Conservation (phyloP, 257 asterid species). For the Fraxinus cuspidata region DNA sequence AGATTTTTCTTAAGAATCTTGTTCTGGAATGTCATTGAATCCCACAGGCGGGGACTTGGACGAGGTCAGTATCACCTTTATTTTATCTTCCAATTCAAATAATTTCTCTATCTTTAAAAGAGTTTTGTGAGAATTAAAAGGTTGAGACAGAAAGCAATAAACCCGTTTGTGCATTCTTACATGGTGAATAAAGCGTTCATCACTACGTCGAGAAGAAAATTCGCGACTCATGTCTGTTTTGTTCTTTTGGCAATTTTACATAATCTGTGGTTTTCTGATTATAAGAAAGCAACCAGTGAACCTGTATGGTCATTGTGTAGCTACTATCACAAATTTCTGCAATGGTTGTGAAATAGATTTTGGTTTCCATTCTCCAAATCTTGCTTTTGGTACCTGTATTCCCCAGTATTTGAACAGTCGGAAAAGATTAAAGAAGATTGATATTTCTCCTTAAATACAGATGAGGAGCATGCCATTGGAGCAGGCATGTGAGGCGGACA, state of each 20-base stretch:
- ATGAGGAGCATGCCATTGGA: constrained; percentile 39
- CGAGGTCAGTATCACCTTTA: constrained; percentile 33
- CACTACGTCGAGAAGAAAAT: neutral
- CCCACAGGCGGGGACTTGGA: constrained; percentile 36
- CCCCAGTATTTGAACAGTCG: neutral
- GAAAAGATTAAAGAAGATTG: neutral
- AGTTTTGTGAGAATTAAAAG: neutral
- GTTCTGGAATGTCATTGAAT: constrained; percentile 30
- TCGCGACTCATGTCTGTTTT: neutral
- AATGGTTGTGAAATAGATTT: neutral
- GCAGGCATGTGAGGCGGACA: constrained; percentile 16
- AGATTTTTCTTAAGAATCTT: constrained; percentile 24
- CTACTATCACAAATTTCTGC: neutral
- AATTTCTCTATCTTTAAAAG: neutral
- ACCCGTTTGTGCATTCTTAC: neutral
- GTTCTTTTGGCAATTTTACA: neutral
- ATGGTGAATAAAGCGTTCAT: neutral
- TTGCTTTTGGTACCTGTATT: constrained; percentile 16
- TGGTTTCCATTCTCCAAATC: neutral
- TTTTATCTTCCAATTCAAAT: constrained; percentile 16
- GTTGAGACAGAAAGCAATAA: neutral
- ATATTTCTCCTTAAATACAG: constrained; percentile 34
- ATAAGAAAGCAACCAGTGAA: neutral
- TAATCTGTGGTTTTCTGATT: neutral
- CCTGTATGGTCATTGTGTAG: neutral